Base-by-base conservation (phyloP, 1,139 yeast genomes). In the Wickerhamomyces sp. region DNA sequence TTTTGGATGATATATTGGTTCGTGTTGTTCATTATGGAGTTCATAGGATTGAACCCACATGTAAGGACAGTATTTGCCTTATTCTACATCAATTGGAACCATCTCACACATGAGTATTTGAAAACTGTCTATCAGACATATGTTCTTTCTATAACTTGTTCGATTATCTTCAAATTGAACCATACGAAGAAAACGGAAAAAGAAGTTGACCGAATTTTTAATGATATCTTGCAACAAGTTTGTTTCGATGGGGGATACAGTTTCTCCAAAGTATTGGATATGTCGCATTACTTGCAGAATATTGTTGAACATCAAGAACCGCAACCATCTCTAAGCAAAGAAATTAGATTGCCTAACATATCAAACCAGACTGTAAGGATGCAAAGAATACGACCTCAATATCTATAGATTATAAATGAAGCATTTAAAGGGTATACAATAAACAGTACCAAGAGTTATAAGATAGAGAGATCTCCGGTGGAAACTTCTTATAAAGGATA, bases 401-500 rank as follows among this genome's bases (percentile, higher is more conserved):
- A n/a, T n/a, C n/a, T 42, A 38, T 2, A 33, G 49, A 5, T 21
- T 50, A 16, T 46, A 49, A 1, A 39, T 40, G 5, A 12, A n/a
- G n/a, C n/a, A n/a, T n/a, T n/a, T n/a, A n/a, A n/a, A n/a, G n/a
- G n/a, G n/a, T n/a, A n/a, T n/a, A n/a, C n/a, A n/a, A n/a, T n/a
- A n/a, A n/a, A n/a, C n/a, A n/a, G n/a, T n/a, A n/a, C n/a, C n/a
- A n/a, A n/a, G n/a, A n/a, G n/a, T n/a, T n/a, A n/a, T n/a, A n/a
- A n/a, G n/a, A n/a, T n/a, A n/a, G n/a, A n/a, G n/a, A n/a, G n/a
- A n/a, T n/a, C n/a, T n/a, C n/a, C 24, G 10, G 24, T 7, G 10
- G 7, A 7, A 21, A 21, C 10, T 7, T 10, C 38, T 44, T 49
- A 64, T 30, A 63, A 46, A 10, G 72, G 72, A 48, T 72, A 71